phyloP scores from a whole-genome alignment of 371 early-diverging fungal genomes.

The Mortierella sp. region DNA sequence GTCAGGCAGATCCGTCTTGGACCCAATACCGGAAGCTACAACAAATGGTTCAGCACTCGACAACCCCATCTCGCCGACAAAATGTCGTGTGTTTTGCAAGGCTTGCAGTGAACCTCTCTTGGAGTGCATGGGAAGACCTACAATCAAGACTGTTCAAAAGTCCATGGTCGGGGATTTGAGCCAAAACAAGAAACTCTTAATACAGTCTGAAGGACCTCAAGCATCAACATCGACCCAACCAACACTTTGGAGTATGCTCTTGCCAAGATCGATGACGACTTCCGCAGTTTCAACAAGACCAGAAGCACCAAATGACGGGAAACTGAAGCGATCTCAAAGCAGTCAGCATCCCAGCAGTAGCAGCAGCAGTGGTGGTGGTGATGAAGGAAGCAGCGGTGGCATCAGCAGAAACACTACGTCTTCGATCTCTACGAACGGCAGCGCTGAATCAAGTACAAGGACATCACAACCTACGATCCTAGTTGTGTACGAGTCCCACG shows the following conservation, averaged over 20 bases:
- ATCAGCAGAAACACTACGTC: too few relatives aligned
- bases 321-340: not conserved
- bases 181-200: not conserved
- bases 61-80: too few relatives aligned
- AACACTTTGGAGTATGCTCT: too few relatives aligned
- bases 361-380: not conserved
- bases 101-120: conserved; percentile 16
- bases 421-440: not conserved
- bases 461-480: conserved; percentile 2
- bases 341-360: too few relatives aligned
- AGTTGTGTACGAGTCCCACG: conserved; percentile 3
- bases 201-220: not conserved
- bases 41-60: not conserved
- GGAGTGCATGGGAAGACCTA: conserved; percentile 16
- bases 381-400: not conserved
- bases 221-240: too few relatives aligned
- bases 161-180: conserved; percentile 26
- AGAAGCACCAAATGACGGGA: not conserved
- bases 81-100: conserved; percentile 8
- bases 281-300: not conserved
- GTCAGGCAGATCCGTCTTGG: not conserved
- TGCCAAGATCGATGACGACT: too few relatives aligned
- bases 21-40: not conserved
- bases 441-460: not conserved
- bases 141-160: conserved; percentile 21